phyloP scores from a whole-genome alignment of 2,329 filamentous ascomycete species.

The Aspergillus luchuensis region DNA sequence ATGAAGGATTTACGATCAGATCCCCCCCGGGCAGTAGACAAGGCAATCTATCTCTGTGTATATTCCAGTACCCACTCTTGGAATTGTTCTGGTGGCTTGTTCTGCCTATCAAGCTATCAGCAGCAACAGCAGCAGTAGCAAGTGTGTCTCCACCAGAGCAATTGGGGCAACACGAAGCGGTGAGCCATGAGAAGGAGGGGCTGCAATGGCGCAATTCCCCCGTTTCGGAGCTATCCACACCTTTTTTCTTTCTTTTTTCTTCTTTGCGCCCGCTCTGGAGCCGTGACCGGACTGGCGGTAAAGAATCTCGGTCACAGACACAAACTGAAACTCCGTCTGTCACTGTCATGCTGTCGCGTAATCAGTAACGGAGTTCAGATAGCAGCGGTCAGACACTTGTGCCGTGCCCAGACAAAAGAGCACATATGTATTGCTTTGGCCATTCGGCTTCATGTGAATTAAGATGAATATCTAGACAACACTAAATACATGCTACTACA shows the following conservation, averaged over 20 bases:
- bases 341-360: background rate
- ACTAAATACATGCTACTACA: too few species aligned
- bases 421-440: background rate
- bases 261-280: background rate
- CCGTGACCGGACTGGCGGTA: background rate
- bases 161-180: constrained; percentile 5
- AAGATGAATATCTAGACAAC: too few species aligned
- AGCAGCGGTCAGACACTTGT: background rate
- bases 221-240: constrained; percentile 3
- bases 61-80: background rate
- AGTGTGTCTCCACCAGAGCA: background rate
- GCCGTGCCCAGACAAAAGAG: background rate
- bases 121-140: background rate
- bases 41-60: background rate
- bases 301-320: background rate
- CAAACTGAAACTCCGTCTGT: background rate
- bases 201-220: constrained; percentile 3
- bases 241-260: background rate
- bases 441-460: too few species aligned
- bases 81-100: constrained; percentile 1
- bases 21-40: background rate
- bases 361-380: background rate
- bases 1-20: background rate
- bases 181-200: constrained; percentile 6
- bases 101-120: background rate